These are phyloP conservation scores for Hansenula lynferdii DNA, from an alignment of 1,139 yeast genomes.

Conservation along the genomic window DNA sequence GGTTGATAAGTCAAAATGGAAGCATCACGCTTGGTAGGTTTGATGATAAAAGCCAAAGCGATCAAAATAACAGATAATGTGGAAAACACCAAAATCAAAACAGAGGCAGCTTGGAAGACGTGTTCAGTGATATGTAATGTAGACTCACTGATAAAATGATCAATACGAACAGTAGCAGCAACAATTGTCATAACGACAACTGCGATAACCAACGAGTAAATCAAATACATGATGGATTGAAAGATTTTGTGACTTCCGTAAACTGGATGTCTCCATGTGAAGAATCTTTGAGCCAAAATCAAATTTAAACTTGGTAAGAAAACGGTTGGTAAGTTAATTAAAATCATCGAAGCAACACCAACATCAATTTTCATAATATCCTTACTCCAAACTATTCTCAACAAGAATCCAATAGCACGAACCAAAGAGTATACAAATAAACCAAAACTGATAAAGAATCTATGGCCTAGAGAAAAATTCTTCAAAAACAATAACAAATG, in stretches of 20 bases:
- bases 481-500: slow-evolving; percentile 45
- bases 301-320: slow-evolving; percentile 54
- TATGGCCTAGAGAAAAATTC: slow-evolving; percentile 56
- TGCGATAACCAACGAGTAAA: slow-evolving; percentile 52
- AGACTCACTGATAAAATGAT: slow-evolving; percentile 44
- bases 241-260: slow-evolving; percentile 56
- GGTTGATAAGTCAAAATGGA: slow-evolving; percentile 63
- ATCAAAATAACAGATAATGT: slow-evolving; percentile 51
- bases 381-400: slow-evolving; percentile 59
- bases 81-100: slow-evolving; percentile 55
- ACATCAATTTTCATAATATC: slow-evolving; percentile 38
- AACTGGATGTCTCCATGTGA: slow-evolving; percentile 82
- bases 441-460: slow-evolving; percentile 53
- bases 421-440: slow-evolving; percentile 49
- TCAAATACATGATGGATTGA: slow-evolving; percentile 45
- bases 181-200: slow-evolving; percentile 62
- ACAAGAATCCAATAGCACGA: slow-evolving; percentile 56
- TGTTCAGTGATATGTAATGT: slow-evolving; percentile 48
- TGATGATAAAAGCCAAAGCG: slow-evolving; percentile 46
- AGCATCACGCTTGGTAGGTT: slow-evolving; percentile 55
- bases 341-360: slow-evolving; percentile 60
- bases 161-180: slow-evolving; percentile 61
- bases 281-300: slow-evolving; percentile 69
- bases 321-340: slow-evolving; percentile 53
- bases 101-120: slow-evolving; percentile 54